Evolutionary conservation across 2,329 filamentous ascomycete species (phyloP), one percentile per base, ranked within the genome.

Genomic region (Trichoderma lentiforme): DNA sequence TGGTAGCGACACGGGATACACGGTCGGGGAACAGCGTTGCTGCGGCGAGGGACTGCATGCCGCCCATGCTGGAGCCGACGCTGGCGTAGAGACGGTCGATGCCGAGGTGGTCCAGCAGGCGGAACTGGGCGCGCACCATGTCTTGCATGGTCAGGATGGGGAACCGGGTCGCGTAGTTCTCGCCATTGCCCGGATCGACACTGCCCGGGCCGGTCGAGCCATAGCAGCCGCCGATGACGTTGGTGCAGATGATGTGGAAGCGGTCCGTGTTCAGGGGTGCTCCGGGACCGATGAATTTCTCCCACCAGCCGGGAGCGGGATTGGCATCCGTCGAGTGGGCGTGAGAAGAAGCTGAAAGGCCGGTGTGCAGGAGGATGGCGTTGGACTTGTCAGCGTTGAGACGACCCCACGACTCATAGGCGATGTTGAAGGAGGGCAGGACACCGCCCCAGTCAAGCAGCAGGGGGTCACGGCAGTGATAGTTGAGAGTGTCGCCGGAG

Each of bases 91-190:
- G 86, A 78, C 90, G 93, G 28, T 88, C 79, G 60, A 99, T 91
- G 6, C 91, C 91, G 32, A 99, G 85, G 5, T 85, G 82, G 80
- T 98, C 95, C 14, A 99, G 86, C 34, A 99, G 87, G 57, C 93
- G 87, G 83, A 98, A 98, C 81, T 99, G 96, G 6, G 95, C 95
- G 70, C 95, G 90, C 34, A 98, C 96, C 96, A 99, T 99, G 81
- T 99, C 96, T 76, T 97, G 91, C 85, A 99, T 91, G 0, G 96
- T 99, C 71, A 99, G 83, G 76, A 99, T 97, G 3, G 96, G 96
- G 79, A 99, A 99, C 39, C 94, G 89, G 0, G 96, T 99, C 7
- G 95, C 96, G 81, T 98, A 99, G 77, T 89, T 89, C 82, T 95
- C 88, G 47, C 94, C 93, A 80, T 97, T 94, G 14, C 92, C 92